Evolutionary conservation across 2,329 filamentous ascomycete species (phyloP), one percentile per base, ranked within the genome.

Genomic region (Pestalotiopsis sp.): DNA sequence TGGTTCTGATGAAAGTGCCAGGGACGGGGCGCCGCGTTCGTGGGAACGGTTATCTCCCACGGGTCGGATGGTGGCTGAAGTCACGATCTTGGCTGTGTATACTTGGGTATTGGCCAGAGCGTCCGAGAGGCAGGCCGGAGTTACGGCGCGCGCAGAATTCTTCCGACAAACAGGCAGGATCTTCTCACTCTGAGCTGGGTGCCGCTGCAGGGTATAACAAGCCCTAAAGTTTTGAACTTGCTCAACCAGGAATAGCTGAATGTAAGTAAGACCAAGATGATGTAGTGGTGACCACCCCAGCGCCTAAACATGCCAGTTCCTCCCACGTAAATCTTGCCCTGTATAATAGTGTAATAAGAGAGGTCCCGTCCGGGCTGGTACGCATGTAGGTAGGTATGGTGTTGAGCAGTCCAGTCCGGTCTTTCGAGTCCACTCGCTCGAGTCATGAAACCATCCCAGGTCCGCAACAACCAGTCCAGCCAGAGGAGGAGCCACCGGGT

Each of bases 171-270:
- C 55, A 66, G 26, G 52, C 35, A 66, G 55, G 64, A 66, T 58
- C 52, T 55, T n/a, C 35, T n/a, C 5, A 26, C 39, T 52, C 44
- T 52, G 44, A 52, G 44, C 44, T 52, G 44, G 63, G 55, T 48
- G 64, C 30, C 17, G 55, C 55, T 59, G 55, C 64, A 66, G 64
- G 55, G 64, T 59, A 59, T 14, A 52, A 59, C 13, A 44, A 58
- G 52, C 64, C 64, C 64, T 59, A 58, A 65, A 59, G 52, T 40
- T 26, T 58, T 30, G 64, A 59, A 39, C 55, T 59, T 66, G 64
- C 64, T 59, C 7, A 66, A 61, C 38, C 65, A 66, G 65, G 65
- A 52, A 66, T 62, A 66, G 65, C 58, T 62, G 35, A 40, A 59
- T 59, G 64, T 66, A 44, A 20, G 52, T 58, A 38, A 59, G 55